Conservation (phyloP, 345 rosid species). For the Corchorus capsularis region DNA sequence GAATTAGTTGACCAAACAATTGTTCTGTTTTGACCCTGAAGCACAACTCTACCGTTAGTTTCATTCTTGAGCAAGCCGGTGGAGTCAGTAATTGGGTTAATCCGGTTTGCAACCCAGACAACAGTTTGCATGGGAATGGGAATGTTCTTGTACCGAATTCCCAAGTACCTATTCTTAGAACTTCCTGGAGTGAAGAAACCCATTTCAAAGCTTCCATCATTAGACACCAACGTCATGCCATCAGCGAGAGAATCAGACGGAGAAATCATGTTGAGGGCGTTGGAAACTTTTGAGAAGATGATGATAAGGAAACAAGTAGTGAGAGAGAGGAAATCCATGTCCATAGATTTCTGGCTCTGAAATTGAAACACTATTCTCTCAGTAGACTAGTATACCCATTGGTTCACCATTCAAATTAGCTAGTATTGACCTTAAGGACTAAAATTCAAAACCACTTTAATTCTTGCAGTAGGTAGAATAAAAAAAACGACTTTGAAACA, state of each 20-base stretch:
- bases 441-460: too few relatives aligned
- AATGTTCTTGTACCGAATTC: slow-evolving; percentile 29
- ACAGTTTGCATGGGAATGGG: slow-evolving; percentile 4
- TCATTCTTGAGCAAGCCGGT: slow-evolving; percentile 1
- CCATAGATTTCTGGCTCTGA: not conserved
- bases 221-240: slow-evolving; percentile 34
- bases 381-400: too few relatives aligned
- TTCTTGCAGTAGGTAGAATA: too few relatives aligned
- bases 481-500: too few relatives aligned
- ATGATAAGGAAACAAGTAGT: not conserved
- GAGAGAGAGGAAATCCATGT: not conserved
- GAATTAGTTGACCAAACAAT: slow-evolving; percentile 18
- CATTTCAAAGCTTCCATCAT: slow-evolving; percentile 26
- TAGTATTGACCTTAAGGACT: too few relatives aligned
- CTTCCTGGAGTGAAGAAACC: slow-evolving; percentile 34
- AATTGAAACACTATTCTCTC: not conserved
- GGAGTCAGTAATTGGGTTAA: slow-evolving; percentile 10
- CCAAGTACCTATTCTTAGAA: slow-evolving; percentile 25
- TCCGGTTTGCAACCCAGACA: slow-evolving; percentile 30
- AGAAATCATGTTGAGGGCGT: not conserved
- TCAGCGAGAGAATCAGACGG: not conserved
- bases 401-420: too few relatives aligned
- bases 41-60: not conserved
- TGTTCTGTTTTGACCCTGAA: slow-evolving; percentile 6
- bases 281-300: not conserved